Percentiles rank a stretch among this genome's conserved stretches.
Evolutionary conservation across 805 yeast genomes (phyloP).

Genomic region (Wickerhamomyces rabaulensis): DNA sequence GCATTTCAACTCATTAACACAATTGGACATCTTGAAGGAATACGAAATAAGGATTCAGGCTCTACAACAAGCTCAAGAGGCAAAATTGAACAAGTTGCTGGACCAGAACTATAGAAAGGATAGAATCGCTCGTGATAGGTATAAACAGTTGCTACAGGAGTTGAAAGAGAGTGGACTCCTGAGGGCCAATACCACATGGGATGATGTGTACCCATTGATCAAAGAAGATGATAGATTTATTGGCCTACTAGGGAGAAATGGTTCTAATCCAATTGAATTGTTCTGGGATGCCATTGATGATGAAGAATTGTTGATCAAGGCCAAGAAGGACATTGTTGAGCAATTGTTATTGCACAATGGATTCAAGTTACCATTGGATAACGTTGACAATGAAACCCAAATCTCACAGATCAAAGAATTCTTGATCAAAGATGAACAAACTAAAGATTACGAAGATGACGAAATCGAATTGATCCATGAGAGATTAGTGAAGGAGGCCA

Average conservation of each 20-base stretch:
- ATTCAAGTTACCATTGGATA: conserved; percentile 13
- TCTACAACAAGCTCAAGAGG: conserved; percentile 22
- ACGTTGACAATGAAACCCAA: conserved; percentile 14
- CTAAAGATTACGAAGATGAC: conserved; percentile 23
- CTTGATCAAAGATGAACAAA: conserved; percentile 18
- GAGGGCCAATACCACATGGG: conserved; percentile 53
- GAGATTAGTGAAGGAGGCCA: conserved; percentile 22
- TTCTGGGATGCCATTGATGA: conserved; percentile 72
- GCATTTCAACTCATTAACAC: conserved; percentile 46
- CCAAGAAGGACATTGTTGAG: conserved; percentile 55
- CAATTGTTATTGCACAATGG: conserved; percentile 39
- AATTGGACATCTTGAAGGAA: conserved; percentile 54
- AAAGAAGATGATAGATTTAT: conserved; percentile 54
- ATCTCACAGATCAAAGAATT: conserved; percentile 10
- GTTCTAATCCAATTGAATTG: conserved; percentile 72
- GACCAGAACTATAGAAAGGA: conserved; percentile 48
- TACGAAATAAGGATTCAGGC: conserved; percentile 34
- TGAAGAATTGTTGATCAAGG: conserved; percentile 47
- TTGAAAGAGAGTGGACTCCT: conserved; percentile 30
- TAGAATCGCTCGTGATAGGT: conserved; percentile 60
- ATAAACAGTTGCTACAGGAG: conserved; percentile 40
- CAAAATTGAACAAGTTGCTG: conserved; percentile 22
- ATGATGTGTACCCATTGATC: conserved; percentile 43
- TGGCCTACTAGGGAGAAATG: conserved; percentile 64
- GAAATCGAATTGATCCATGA: conserved; percentile 26